A percentile compares a stretch with the other conserved stretches of the same genome.
phyloP scores from a whole-genome alignment of 768 basidiomycete genomes.

The Suillus spraguei region DNA sequence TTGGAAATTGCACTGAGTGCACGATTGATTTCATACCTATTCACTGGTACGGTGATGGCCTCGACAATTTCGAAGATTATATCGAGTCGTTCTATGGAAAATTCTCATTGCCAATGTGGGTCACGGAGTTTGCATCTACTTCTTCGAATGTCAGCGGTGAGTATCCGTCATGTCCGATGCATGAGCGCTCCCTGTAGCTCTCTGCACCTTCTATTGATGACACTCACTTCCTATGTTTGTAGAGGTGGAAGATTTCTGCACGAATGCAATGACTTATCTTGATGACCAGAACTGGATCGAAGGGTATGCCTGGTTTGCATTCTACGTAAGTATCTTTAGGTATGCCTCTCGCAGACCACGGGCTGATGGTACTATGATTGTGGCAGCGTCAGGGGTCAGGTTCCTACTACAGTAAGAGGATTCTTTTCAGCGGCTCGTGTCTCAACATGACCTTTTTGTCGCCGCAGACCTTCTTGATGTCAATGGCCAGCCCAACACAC shows the following conservation, averaged over 20 bases:
- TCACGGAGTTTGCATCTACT: constrained; percentile 37
- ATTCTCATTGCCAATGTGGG: constrained; percentile 39
- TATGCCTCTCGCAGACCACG: not conserved
- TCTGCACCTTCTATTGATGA: not conserved
- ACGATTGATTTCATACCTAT: constrained; percentile 52
- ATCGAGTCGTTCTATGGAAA: constrained; percentile 35
- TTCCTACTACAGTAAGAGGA: constrained; percentile 44
- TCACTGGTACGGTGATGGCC: constrained; percentile 45
- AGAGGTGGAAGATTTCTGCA: constrained; percentile 19
- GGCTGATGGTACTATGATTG: not conserved
- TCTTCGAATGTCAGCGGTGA: constrained; percentile 13
- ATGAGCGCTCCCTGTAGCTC: not conserved
- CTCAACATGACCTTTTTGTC: not conserved
- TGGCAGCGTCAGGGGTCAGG: constrained; percentile 43
- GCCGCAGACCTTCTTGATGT: constrained; percentile 43
- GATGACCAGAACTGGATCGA: constrained; percentile 18
- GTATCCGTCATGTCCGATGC: constrained; percentile 2
- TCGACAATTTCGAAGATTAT: constrained; percentile 38
- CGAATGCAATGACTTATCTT: constrained; percentile 9
- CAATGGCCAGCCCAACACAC: constrained; percentile 46
- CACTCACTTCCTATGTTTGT: not conserved
- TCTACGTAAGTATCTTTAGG: constrained; percentile 15
- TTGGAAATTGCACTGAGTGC: constrained; percentile 41
- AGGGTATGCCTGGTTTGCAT: constrained; percentile 24
- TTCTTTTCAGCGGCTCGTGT: not conserved